phyloP scores from a whole-genome alignment of 2,329 filamentous ascomycete species.

The Sporothrix humicola region DNA sequence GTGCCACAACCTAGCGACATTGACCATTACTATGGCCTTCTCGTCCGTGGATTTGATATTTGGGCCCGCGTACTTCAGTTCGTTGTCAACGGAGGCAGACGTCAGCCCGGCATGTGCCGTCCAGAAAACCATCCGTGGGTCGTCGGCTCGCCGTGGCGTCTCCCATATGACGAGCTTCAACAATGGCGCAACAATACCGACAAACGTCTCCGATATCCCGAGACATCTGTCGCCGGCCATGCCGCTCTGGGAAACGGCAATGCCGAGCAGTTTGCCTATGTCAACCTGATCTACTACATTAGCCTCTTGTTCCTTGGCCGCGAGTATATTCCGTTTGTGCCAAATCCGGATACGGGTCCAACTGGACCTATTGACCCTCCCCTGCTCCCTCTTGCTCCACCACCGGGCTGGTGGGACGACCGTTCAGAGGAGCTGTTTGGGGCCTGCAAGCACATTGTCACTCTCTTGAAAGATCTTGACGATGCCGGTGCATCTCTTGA shows the following conservation, averaged over 20 bases:
- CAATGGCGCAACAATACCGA: constrained; percentile 48
- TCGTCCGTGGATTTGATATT: constrained; percentile 53
- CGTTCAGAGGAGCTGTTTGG: constrained; percentile 47
- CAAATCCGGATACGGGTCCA: constrained; percentile 45
- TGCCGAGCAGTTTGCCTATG: constrained; percentile 51
- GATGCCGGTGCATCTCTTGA: constrained; percentile 47
- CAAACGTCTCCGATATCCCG: constrained; percentile 47
- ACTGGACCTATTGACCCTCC: constrained; percentile 38
- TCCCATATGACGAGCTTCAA: constrained; percentile 42
- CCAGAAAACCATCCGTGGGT: constrained; percentile 51
- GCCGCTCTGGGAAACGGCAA: constrained; percentile 49
- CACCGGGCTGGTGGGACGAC: constrained; percentile 45
- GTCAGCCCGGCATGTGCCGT: constrained; percentile 48
- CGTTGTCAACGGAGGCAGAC: constrained; percentile 51
- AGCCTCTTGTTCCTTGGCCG: constrained; percentile 52
- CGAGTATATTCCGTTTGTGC: constrained; percentile 54
- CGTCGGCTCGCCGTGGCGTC: constrained; percentile 46
- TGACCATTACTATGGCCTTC: constrained; percentile 40
- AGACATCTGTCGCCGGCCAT: constrained; percentile 47
- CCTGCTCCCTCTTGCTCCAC: not conserved
- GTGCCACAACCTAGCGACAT: constrained; percentile 25
- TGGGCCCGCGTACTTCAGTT: constrained; percentile 51
- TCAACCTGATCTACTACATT: constrained; percentile 53
- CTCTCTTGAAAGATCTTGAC: constrained; percentile 47
- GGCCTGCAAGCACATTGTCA: constrained; percentile 47